These are phyloP conservation scores for Solanum megistacrolobum DNA, from an alignment of 257 asterid species.

Conservation along the genomic window DNA sequence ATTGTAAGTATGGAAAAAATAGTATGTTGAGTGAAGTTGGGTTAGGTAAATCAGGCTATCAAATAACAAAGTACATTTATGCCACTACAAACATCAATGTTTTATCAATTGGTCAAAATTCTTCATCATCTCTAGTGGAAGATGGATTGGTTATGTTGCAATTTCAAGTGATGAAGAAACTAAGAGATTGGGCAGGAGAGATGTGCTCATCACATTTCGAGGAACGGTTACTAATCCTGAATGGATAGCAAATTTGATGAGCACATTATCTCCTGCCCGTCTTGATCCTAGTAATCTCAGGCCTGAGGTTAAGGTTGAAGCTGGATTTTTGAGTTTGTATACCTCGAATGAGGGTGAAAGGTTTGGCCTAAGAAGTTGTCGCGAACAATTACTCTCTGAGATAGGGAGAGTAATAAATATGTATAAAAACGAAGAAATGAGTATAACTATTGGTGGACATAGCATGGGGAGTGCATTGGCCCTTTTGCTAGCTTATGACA, in stretches of 20 bases:
- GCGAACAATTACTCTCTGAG: conserved; percentile 56
- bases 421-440: conserved; percentile 30
- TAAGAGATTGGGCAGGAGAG: conserved; percentile 34
- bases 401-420: conserved; percentile 27
- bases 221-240: conserved; percentile 48
- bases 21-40: conserved; percentile 32
- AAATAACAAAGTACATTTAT: conserved; percentile 49
- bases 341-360: conserved; percentile 25
- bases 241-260: conserved; percentile 59
- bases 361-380: conserved; percentile 32
- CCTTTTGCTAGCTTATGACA: conserved; percentile 35
- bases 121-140: neutral
- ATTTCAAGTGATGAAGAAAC: conserved; percentile 19
- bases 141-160: conserved; percentile 62
- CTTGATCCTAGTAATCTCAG: conserved; percentile 37
- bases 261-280: conserved; percentile 38
- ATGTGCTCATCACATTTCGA: conserved; percentile 41
- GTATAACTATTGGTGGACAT: conserved; percentile 55
- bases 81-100: conserved; percentile 32
- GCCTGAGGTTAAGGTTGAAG: conserved; percentile 41
- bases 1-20: conserved; percentile 48
- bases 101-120: conserved; percentile 3
- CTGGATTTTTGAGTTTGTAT: conserved; percentile 51
- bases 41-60: conserved; percentile 32
- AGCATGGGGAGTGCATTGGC: conserved; percentile 78